Base-by-base conservation (phyloP, 1,139 yeast genomes). In the Pneumocystis jirovecii region DNA sequence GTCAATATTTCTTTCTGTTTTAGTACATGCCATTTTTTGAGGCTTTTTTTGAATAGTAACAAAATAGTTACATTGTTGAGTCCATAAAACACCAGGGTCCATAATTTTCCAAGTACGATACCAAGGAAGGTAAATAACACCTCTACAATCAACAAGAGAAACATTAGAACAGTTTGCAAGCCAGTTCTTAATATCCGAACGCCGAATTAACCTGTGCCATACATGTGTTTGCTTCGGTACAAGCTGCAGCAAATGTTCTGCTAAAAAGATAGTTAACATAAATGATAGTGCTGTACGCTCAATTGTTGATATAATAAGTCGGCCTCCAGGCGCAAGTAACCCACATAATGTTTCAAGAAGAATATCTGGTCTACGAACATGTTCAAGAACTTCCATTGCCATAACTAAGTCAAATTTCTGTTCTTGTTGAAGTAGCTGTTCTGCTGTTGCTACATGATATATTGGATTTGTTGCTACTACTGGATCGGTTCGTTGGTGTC, bases 181-280 rank as follows among this genome's bases (percentile, higher is more conserved):
- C 89, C 95, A 89, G 7, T 82, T 81, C 61, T 81, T 78, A 61
- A 93, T 81, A 72, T 91, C 97, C 15, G 73, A 69, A 68, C 86
- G 86, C 72, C 91, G 85, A 70, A 93, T 89, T 75, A 90, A 95
- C 75, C 95, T 93, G 63, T 83, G 83, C 74, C 86, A 82, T 1
- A 91, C 85, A 74, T 93, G 99, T 0, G 98, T 93, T 0, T 97
- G 97, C 62, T 80, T 79, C 0, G 99, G 99, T 1, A 93, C 98
- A 62, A 93, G 84, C 57, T 80, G 76, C 67, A 93, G 76, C 2
- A 93, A 74, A 67, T 88, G 82, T 74, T 93, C 98, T 2, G 93
- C 99, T 82, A 89, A 82, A 70, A 89, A 83, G 42, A 93, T 93
- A 0, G 98, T 95, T 19, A 97, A 89, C 73, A 93, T 84, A 88